Evolutionary conservation across 108 stramenopile species (phyloP).

Genomic region (Schizochytrium sp.): DNA sequence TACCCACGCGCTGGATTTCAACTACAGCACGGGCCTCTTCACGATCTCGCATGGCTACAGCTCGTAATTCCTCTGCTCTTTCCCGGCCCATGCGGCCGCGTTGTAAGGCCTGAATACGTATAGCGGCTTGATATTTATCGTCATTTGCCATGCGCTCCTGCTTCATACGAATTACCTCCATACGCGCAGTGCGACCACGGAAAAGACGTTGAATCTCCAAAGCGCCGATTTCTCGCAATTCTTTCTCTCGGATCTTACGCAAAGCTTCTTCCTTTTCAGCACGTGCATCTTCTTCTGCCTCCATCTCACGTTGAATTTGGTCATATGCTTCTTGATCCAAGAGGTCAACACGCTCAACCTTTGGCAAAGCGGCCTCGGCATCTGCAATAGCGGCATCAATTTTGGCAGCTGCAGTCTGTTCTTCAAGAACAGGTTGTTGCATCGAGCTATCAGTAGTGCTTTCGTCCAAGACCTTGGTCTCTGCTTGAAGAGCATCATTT

Average conservation of each 20-base stretch:
- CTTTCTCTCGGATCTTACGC: constrained; percentile 83
- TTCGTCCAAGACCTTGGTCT: too few relatives aligned
- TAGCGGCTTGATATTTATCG: constrained; percentile 69
- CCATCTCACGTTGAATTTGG: constrained; percentile 22
- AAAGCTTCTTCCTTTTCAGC: constrained; percentile 71
- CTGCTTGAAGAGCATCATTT: too few relatives aligned
- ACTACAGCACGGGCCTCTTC: constrained; percentile 68
- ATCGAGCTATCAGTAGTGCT: too few relatives aligned
- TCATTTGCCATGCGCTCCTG: constrained; percentile 65
- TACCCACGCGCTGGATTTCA: constrained; percentile 74
- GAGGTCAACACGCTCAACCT: not conserved
- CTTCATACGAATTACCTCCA: constrained; percentile 74
- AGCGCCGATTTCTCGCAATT: constrained; percentile 82
- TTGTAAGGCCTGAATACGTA: constrained; percentile 77
- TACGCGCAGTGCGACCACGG: constrained; percentile 78
- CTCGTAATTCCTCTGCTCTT: constrained; percentile 73
- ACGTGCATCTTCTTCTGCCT: constrained; percentile 8
- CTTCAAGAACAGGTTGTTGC: too few relatives aligned
- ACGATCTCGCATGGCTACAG: constrained; percentile 68
- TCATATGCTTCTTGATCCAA: not conserved
- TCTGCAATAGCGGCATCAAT: not conserved
- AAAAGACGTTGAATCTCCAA: constrained; percentile 77
- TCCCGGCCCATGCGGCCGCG: constrained; percentile 81
- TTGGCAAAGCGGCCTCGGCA: not conserved
- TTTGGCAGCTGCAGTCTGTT: too few relatives aligned